phyloP scores from a whole-genome alignment of 345 rosid species.

The Streptanthus diversifolius region DNA sequence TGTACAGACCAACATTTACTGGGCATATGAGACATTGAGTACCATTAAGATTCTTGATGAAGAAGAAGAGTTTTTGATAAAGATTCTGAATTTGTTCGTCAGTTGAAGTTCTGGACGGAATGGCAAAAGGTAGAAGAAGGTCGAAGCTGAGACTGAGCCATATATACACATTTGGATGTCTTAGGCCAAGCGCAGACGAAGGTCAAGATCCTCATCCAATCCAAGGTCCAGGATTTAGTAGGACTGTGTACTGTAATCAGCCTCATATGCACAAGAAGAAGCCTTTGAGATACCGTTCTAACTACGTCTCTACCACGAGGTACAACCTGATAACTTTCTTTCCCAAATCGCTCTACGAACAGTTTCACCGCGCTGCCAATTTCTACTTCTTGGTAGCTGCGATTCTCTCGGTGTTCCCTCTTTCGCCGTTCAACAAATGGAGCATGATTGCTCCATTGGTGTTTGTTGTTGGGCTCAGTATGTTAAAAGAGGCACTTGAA shows the following conservation, averaged over 20 bases:
- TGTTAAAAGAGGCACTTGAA: constrained; percentile 91
- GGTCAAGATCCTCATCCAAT: constrained; percentile 52
- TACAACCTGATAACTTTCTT: constrained; percentile 71
- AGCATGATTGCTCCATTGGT: constrained; percentile 92
- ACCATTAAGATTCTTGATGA: constrained; percentile 5
- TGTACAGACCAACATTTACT: constrained; percentile 2
- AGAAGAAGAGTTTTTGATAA: constrained; percentile 19
- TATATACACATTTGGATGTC: constrained; percentile 77
- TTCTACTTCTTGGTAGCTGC: constrained; percentile 89
- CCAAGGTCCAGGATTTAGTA: constrained; percentile 64
- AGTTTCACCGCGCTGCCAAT: constrained; percentile 91
- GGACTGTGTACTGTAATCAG: constrained; percentile 77
- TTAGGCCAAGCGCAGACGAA: constrained; percentile 49
- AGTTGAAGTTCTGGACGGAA: constrained; percentile 27
- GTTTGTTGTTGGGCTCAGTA: constrained; percentile 88
- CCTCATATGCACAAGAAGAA: constrained; percentile 65
- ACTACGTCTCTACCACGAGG: constrained; percentile 82
- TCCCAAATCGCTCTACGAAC: constrained; percentile 88
- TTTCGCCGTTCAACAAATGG: constrained; percentile 75
- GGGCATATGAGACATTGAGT: constrained; percentile 1
- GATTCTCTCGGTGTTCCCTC: constrained; percentile 61
- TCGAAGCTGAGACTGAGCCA: constrained; percentile 53
- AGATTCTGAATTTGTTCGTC: neutral
- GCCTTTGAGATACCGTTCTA: constrained; percentile 66
- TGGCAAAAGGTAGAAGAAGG: constrained; percentile 79